These are phyloP conservation scores for Aspergillus brasiliensis DNA, from an alignment of 2,329 filamentous ascomycete genomes.

Conservation along the genomic window DNA sequence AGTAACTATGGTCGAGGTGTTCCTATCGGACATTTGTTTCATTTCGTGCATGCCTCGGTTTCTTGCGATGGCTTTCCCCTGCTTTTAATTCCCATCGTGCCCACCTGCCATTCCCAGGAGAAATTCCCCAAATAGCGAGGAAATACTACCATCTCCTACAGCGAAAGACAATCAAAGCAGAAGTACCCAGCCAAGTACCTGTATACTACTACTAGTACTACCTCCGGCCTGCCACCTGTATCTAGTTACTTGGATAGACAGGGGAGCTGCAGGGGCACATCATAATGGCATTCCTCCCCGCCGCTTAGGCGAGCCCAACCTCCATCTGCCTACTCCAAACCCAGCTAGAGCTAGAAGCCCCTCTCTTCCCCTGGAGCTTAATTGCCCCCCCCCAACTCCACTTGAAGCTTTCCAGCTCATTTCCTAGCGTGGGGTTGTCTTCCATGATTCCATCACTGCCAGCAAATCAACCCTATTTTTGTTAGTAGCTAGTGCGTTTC, in stretches of 20 bases:
- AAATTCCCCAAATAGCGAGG: neutral
- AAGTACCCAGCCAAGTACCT: too few species aligned
- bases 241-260: neutral
- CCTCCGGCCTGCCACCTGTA: neutral
- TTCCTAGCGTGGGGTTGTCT: neutral
- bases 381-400: slow-evolving; percentile 1
- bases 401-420: neutral
- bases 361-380: neutral
- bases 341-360: slow-evolving; percentile 3
- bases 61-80: neutral
- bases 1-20: neutral
- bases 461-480: neutral
- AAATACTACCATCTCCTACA: too few species aligned
- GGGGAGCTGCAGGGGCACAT: neutral
- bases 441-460: neutral
- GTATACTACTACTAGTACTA: too few species aligned
- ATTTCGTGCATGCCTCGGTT: neutral
- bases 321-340: neutral
- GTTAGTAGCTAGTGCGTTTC: neutral
- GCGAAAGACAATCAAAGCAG: too few species aligned
- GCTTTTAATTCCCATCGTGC: neutral
- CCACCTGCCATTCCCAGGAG: neutral
- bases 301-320: neutral
- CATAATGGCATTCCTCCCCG: neutral
- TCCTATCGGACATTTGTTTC: neutral